Percentiles rank a stretch among this genome's conserved stretches.
These are phyloP conservation scores for Tylopilus sp. DNA, from an alignment of 1,284 basidiomycete species.

Conservation along the genomic window DNA sequence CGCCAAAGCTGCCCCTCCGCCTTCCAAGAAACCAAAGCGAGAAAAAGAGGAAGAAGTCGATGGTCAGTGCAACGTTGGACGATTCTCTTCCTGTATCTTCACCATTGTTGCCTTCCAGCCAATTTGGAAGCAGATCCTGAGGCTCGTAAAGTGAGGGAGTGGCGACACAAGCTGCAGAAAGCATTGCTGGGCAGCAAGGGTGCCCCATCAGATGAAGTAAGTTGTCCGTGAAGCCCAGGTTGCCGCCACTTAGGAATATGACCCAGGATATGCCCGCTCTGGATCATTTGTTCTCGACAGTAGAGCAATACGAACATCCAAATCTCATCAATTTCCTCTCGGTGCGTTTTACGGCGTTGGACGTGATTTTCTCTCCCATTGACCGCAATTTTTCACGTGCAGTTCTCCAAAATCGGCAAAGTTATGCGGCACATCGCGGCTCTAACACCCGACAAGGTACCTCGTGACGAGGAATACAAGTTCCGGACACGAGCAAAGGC, in stretches of 20 bases:
- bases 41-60: conserved; percentile 75
- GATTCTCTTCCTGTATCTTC: conserved; percentile 10
- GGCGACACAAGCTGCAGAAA: conserved; percentile 87
- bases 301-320: conserved; percentile 88
- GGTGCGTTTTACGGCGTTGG: conserved; percentile 56
- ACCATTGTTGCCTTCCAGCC: conserved; percentile 42
- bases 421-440: conserved; percentile 96
- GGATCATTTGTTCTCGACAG: conserved; percentile 83
- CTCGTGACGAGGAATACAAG: conserved; percentile 87
- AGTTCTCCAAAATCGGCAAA: conserved; percentile 98
- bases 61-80: conserved; percentile 49
- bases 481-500: conserved; percentile 86
- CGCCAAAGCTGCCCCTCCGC: conserved; percentile 69
- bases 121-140: conserved; percentile 74
- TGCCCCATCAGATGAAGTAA: conserved; percentile 59
- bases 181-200: conserved; percentile 75
- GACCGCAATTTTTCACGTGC: conserved; percentile 30
- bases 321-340: conserved; percentile 87
- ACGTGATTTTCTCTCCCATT: conserved; percentile 30
- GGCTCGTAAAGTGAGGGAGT: conserved; percentile 78
- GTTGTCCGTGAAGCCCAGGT: conserved; percentile 19
- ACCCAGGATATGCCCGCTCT: conserved; percentile 81
- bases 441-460: conserved; percentile 73
- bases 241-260: conserved; percentile 19
- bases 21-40: conserved; percentile 73